Percentiles rank a stretch among this genome's conserved stretches.
Evolutionary conservation across 805 yeast species (phyloP).

Genomic region (Cyberlindnera subsufficiens): DNA sequence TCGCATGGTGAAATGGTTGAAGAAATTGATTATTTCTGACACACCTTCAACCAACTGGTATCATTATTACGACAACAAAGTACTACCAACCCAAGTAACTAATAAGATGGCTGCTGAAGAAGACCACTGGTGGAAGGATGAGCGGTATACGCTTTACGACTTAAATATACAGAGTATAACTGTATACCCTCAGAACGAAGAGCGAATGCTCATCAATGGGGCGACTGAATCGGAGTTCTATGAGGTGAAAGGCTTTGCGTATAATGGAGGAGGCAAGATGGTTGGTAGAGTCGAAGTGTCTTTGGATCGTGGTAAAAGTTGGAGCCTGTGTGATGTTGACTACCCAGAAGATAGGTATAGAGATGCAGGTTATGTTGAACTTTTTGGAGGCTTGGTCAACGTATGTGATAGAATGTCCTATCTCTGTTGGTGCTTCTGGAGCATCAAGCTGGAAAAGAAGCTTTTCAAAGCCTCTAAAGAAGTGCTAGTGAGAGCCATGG

Average conservation of each 20-base stretch:
- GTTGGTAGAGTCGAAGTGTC: slow-evolving; percentile 30
- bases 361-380: slow-evolving; percentile 24
- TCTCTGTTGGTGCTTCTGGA: slow-evolving; percentile 33
- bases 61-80: slow-evolving; percentile 31
- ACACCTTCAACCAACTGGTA: slow-evolving; percentile 30
- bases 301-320: slow-evolving; percentile 26
- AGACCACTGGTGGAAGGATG: slow-evolving; percentile 32
- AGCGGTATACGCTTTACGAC: slow-evolving; percentile 30
- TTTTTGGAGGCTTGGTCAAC: slow-evolving; percentile 29
- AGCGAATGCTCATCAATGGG: slow-evolving; percentile 10
- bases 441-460: slow-evolving; percentile 17
- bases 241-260: slow-evolving; percentile 28
- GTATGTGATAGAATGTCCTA: slow-evolving; percentile 28
- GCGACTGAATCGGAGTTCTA: slow-evolving; percentile 11
- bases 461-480: slow-evolving; percentile 22
- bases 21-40: slow-evolving; percentile 24
- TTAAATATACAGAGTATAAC: slow-evolving; percentile 29
- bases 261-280: slow-evolving; percentile 31
- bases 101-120: slow-evolving; percentile 28
- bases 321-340: slow-evolving; percentile 26
- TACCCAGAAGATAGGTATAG: slow-evolving; percentile 30
- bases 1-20: slow-evolving; percentile 33
- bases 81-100: slow-evolving; percentile 30
- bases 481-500: slow-evolving; percentile 31
- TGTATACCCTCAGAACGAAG: slow-evolving; percentile 27